Base-by-base conservation (phyloP, 2,329 filamentous ascomycete genomes). In the Didymella sp. region DNA sequence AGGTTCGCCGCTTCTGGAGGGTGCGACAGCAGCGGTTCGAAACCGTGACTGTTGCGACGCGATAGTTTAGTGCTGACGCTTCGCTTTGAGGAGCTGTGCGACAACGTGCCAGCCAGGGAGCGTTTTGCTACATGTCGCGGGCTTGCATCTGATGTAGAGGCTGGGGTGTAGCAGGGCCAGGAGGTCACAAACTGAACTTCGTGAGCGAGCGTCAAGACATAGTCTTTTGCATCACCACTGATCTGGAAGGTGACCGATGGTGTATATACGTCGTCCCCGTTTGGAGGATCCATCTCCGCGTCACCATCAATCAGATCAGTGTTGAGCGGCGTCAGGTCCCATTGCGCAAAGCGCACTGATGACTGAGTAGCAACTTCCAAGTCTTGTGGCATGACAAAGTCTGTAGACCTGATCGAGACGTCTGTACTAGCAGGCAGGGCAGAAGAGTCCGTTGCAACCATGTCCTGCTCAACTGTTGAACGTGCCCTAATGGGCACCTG, bases 181-280 rank as follows among this genome's bases (percentile, higher is more conserved):
- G 83, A 82, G 0, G 82, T 78, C 40, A 87, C 73, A 64, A 85
- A 86, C 25, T 81, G 77, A 13, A 83, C 78, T 56, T 85, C 82
- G 66, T 83, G 78, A 15, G 71, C 74, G 24, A 86, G 70, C 1
- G 79, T 63, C n/a, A 76, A 52, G 2, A 61, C 67, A 43, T 71
- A 59, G 2, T 45, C 59, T 5, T 44, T 51, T 11, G 37, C 45
- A 19, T 56, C 52, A 2, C 62, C 56, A 6, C 66, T 48, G 15
- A 66, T 65, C 9, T 58, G 64, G 60, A 80, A 79, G 1, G 71
- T 74, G 22, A 80, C 51, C 1, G 70, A 67, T 15, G 72, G 70
- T 2, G 63, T 65, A 19, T 70, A 62, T 6, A 68, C 62, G 17
- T 72, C 68, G n/a, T 51, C 58, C 51, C 69, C 69, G 0, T 60